Conservation (phyloP, 768 basidiomycete species). For the Gyrodon lividus region DNA sequence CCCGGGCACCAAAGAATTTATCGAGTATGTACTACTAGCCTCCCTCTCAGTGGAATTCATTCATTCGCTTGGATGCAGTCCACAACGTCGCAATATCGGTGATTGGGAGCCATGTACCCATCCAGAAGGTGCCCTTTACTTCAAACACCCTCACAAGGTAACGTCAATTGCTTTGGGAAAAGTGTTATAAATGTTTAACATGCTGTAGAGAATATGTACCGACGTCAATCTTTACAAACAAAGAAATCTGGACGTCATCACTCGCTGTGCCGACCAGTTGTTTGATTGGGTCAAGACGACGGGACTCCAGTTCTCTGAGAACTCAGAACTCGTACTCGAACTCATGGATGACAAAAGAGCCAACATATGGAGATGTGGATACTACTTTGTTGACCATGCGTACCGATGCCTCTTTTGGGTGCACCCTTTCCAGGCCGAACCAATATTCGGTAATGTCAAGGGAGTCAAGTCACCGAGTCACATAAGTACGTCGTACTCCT, state of each 20-base stretch:
- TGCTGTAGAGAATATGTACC: conserved; percentile 43
- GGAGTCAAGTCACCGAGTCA: conserved; percentile 32
- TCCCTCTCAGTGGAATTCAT: background rate
- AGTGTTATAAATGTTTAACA: background rate
- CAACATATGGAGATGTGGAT: conserved; percentile 20
- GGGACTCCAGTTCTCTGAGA: background rate
- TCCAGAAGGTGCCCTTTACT: conserved; percentile 58
- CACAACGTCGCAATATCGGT: background rate
- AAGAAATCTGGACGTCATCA: conserved; percentile 1
- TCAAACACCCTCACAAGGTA: conserved; percentile 43
- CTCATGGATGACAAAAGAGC: background rate
- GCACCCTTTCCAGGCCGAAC: conserved; percentile 34
- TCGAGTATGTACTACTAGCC: background rate
- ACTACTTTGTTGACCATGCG: conserved; percentile 47
- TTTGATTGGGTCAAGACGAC: background rate
- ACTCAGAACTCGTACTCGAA: conserved; percentile 1
- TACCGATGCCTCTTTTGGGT: conserved; percentile 47
- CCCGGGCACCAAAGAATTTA: conserved; percentile 1
- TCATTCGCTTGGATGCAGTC: background rate
- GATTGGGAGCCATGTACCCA: conserved; percentile 47
- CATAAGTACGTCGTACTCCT: conserved; percentile 1
- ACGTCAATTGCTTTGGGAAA: background rate
- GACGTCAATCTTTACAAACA: conserved; percentile 6
- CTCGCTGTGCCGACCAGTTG: background rate
- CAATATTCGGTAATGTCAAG: conserved; percentile 35